phyloP scores from a whole-genome alignment of 371 early-diverging fungal species.

The Rhizopus microsporus region DNA sequence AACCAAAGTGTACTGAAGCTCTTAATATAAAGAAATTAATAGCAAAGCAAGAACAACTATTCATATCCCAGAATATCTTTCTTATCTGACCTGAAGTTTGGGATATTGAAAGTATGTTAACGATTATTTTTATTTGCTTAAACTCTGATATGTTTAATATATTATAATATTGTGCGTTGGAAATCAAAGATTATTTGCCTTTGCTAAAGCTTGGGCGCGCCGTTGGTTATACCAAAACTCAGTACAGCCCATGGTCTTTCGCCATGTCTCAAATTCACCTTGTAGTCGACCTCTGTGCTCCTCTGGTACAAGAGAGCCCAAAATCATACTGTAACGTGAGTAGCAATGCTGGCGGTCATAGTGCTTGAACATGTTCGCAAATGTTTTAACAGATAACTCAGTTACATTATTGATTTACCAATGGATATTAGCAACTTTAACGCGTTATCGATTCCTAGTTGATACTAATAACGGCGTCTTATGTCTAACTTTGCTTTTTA shows the following conservation, averaged over 20 bases:
- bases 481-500: constrained; percentile 3
- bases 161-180: constrained; percentile 17
- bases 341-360: constrained; percentile 6
- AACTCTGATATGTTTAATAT: too few species aligned
- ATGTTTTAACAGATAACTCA: constrained; percentile 18
- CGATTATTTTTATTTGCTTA: too few species aligned
- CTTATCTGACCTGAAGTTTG: too few species aligned
- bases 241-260: constrained; percentile 15
- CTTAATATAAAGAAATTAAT: too few species aligned
- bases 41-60: too few species aligned
- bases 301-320: constrained; percentile 9
- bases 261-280: constrained; percentile 16
- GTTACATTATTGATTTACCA: constrained; percentile 23
- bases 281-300: constrained; percentile 15
- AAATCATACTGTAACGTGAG: background rate
- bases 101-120: too few species aligned
- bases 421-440: constrained; percentile 10
- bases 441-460: constrained; percentile 3
- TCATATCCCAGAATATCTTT: too few species aligned
- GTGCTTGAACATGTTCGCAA: constrained; percentile 13
- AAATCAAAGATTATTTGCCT: constrained; percentile 18
- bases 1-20: too few species aligned
- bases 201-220: constrained; percentile 8
- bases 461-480: constrained; percentile 2
- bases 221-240: constrained; percentile 13